Percentiles rank a stretch among this genome's conserved stretches.
Evolutionary conservation across 768 basidiomycete species (phyloP).

Genomic region (Lanmaoa rubissima): DNA sequence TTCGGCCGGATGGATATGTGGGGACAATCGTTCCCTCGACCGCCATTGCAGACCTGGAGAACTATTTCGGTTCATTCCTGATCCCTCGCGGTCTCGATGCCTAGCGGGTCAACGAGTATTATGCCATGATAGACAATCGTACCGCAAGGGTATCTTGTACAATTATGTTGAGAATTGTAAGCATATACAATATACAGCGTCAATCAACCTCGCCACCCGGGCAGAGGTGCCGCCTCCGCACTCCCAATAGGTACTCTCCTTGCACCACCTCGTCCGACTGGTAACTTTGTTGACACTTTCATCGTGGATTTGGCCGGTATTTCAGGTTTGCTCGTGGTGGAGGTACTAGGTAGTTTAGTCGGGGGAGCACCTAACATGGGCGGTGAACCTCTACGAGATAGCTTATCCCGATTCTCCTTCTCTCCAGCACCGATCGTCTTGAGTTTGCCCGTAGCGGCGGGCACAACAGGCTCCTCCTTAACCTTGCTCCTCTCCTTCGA

Average conservation of each 20-base stretch:
- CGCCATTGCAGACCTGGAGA: slow-evolving; percentile 35
- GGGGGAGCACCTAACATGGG: slow-evolving; percentile 19
- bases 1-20: slow-evolving; percentile 43
- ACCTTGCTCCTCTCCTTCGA: slow-evolving; percentile 43
- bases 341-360: slow-evolving; percentile 13
- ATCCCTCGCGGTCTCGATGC: slow-evolving; percentile 5
- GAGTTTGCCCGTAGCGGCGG: slow-evolving; percentile 24
- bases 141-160: slow-evolving; percentile 21
- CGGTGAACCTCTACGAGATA: slow-evolving; percentile 27
- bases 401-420: slow-evolving; percentile 39
- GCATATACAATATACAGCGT: slow-evolving; percentile 9
- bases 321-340: slow-evolving; percentile 14
- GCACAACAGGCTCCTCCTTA: slow-evolving; percentile 22
- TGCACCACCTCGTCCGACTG: slow-evolving; percentile 47
- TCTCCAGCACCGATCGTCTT: slow-evolving; percentile 31
- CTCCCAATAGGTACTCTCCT: slow-evolving; percentile 68
- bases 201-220: slow-evolving; percentile 48
- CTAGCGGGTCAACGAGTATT: neutral
- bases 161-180: slow-evolving; percentile 17
- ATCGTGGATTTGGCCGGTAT: slow-evolving; percentile 4
- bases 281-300: slow-evolving; percentile 31
- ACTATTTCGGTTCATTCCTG: slow-evolving; percentile 52
- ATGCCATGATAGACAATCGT: neutral
- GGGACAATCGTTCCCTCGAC: slow-evolving; percentile 34
- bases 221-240: slow-evolving; percentile 54